Conservation (phyloP, 2,329 filamentous ascomycete genomes). For the Cytospora piceae region DNA sequence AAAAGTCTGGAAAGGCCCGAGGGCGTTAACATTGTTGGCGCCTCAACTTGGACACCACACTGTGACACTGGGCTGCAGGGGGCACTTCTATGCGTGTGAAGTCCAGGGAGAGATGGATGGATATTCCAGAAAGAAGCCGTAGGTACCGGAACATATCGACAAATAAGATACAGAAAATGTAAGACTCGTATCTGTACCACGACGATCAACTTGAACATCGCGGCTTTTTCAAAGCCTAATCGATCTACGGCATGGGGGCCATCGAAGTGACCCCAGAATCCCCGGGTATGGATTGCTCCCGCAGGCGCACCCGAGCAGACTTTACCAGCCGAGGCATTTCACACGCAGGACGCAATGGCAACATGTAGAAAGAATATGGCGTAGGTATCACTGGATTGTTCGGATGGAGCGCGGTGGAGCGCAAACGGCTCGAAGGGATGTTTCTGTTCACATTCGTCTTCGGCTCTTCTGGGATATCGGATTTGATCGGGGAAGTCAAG, state of each 20-base stretch:
- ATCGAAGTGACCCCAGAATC: conserved; percentile 61
- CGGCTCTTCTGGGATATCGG: conserved; percentile 16
- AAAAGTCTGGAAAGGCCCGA: neutral
- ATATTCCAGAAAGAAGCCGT: neutral
- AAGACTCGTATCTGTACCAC: conserved; percentile 70
- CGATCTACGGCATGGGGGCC: conserved; percentile 63
- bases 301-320: conserved; percentile 54
- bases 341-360: neutral
- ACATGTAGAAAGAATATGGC: neutral
- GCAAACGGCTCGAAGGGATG: conserved; percentile 3
- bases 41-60: neutral
- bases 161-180: conserved; percentile 45
- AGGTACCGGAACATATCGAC: neutral
- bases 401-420: neutral
- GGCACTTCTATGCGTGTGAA: neutral
- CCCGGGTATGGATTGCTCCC: conserved; percentile 50
- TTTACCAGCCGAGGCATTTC: conserved; percentile 54
- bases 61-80: neutral
- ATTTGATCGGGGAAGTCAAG: conserved; percentile 23
- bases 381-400: neutral
- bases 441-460: conserved; percentile 18
- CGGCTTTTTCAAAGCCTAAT: conserved; percentile 65
- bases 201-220: conserved; percentile 56
- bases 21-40: neutral
- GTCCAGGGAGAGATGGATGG: neutral